A percentile compares a stretch with the other conserved stretches of the same genome.
These are phyloP conservation scores for Camellia oleifera DNA, from an alignment of 179 eudicot species.

Conservation along the genomic window DNA sequence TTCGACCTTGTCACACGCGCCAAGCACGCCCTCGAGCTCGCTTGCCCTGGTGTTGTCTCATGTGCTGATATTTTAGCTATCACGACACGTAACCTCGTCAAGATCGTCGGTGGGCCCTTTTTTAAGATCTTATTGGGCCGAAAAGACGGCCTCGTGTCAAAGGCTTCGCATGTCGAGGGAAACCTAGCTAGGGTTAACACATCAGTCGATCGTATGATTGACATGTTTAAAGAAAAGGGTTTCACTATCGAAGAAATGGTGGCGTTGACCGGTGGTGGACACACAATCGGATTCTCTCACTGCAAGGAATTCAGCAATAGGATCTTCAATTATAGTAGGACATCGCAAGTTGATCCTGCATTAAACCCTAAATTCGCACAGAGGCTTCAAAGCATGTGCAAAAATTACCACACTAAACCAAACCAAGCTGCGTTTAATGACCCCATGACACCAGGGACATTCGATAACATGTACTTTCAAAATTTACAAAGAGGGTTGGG, in stretches of 20 bases:
- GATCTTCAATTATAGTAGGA: constrained; percentile 23
- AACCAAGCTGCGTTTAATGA: constrained; percentile 42
- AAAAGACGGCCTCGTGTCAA: constrained; percentile 40
- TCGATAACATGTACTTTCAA: constrained; percentile 43
- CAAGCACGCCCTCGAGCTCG: constrained; percentile 29
- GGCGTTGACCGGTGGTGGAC: constrained; percentile 45
- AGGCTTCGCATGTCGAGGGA: constrained; percentile 12
- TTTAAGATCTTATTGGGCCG: constrained; percentile 35
- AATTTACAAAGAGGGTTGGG: constrained; percentile 44
- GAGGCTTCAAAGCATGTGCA: constrained; percentile 30
- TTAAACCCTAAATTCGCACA: constrained; percentile 32
- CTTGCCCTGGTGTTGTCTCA: constrained; percentile 37
- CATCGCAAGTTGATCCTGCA: constrained; percentile 22
- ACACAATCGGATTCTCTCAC: constrained; percentile 57
- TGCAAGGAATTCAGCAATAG: constrained; percentile 44
- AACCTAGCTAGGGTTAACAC: constrained; percentile 33
- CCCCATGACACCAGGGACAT: constrained; percentile 39
- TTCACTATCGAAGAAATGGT: constrained; percentile 34
- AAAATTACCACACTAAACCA: constrained; percentile 23
- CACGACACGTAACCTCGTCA: constrained; percentile 35
- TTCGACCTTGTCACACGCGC: constrained; percentile 22
- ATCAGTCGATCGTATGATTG: constrained; percentile 26
- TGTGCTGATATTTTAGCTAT: constrained; percentile 42
- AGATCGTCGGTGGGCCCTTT: constrained; percentile 42
- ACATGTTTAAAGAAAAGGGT: constrained; percentile 23